Evolutionary conservation across 192 early-diverging fungal species (phyloP), one percentile per base, ranked within the genome.

Genomic region (Kappamyces sp.): DNA sequence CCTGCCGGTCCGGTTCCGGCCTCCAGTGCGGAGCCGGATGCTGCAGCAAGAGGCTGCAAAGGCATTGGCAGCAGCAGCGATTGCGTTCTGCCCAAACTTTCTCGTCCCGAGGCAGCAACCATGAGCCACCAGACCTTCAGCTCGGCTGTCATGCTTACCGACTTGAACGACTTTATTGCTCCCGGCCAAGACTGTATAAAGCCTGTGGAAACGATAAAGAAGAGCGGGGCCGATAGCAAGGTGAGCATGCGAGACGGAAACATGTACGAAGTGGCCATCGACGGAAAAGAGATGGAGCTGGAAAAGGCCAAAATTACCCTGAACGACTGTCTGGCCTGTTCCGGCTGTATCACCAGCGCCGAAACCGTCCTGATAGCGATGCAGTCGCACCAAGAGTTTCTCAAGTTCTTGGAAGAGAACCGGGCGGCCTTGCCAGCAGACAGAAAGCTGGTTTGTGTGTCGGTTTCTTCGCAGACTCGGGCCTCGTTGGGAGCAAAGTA

Each of bases 151-250:
- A 75, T 84, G 44, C 75, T 99, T 6, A 90, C 92, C 1, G 94
- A 97, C 76, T 84, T 99, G 41, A 92, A 99, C 66, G 97, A 99
- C 76, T 99, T 87, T 58, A 97, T 99, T 63, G 80, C 88, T 15
- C 94, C 97, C 3, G 94, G 91, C 38, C 93, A 97, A 67, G 93
- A 89, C 48, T 99, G 97, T 76, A 94, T 99, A 51, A 96, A 95
- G 63, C 97, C 97, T 0, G 88, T 92, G 1, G 83, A 90, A 55
- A 59, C 57, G 75, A 88, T 12, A 75, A 84, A 61, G 90, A 89
- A 68, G 40, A 57, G 36, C 32, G 46, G n/a, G 52, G 37, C 52
- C 41, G 51, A 51, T 53, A 37, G 62, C 64, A 47, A 58, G 52
- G 32, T 47, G 33, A 15, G 10, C 46, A 39, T 57, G 47, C 6